Conservation (phyloP, 2,329 filamentous ascomycete species). For the Alternaria dauci region DNA sequence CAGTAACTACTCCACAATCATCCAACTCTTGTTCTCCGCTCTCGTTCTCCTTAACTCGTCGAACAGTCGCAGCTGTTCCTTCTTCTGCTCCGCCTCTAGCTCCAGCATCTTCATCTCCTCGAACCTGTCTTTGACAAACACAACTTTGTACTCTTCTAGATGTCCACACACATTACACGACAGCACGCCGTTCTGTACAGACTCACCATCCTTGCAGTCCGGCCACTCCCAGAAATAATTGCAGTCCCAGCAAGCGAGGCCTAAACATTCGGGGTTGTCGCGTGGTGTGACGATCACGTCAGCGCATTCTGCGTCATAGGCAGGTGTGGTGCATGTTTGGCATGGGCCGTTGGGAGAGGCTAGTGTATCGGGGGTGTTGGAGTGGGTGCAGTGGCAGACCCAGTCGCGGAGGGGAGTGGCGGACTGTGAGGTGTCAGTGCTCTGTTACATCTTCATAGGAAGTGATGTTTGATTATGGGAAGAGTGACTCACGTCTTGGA, state of each 20-base stretch:
- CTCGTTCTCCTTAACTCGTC: neutral
- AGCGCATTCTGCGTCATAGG: neutral
- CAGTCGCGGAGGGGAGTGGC: neutral
- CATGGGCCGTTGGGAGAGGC: neutral
- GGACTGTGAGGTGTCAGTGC: neutral
- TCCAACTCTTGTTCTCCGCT: neutral
- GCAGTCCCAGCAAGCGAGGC: slow-evolving; percentile 1
- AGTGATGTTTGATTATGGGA: neutral
- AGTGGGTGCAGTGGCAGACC: neutral
- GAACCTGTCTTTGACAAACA: neutral
- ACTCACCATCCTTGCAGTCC: neutral
- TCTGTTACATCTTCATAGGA: neutral
- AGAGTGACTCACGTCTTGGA: neutral
- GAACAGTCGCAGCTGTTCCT: neutral
- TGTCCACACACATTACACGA: neutral
- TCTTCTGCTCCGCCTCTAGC: neutral
- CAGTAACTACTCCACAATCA: neutral
- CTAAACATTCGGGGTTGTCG: neutral
- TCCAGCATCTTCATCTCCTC: neutral
- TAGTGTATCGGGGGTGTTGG: neutral
- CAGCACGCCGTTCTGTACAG: neutral
- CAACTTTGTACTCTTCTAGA: neutral
- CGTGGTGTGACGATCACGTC: neutral
- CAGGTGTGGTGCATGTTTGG: neutral
- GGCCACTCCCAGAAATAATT: neutral